Conservation (phyloP, 23 red algal genomes). For the Gracilaria domingensis region DNA sequence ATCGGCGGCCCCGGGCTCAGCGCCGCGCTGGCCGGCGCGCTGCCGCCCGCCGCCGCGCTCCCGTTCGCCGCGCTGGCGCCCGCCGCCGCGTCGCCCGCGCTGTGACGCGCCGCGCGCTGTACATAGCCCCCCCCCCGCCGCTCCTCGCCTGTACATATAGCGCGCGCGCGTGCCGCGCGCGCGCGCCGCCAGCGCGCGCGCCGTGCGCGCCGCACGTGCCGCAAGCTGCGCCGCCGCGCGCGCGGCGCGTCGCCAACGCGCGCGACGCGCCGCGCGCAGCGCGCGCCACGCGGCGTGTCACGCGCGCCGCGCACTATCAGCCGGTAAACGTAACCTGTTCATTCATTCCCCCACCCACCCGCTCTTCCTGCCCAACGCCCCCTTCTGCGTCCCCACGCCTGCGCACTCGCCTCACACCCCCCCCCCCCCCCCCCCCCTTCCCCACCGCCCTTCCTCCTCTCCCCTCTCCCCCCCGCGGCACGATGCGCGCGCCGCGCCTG, state of each 20-base stretch:
- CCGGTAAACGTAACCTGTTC: neutral
- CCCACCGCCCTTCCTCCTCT: neutral
- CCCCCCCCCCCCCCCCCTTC: constrained; percentile 11
- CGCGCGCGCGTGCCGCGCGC: neutral
- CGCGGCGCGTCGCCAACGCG: too few relatives aligned
- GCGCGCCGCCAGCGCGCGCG: too few relatives aligned
- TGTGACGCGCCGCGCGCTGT: neutral
- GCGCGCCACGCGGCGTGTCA: too few relatives aligned
- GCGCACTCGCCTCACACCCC: too few relatives aligned
- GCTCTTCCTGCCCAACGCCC: neutral
- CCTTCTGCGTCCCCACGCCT: neutral
- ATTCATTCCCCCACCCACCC: neutral
- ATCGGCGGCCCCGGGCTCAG: constrained; percentile 37
- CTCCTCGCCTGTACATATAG: neutral
- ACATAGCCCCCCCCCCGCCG: constrained; percentile 9
- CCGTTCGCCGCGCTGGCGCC: neutral
- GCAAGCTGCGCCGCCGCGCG: too few relatives aligned
- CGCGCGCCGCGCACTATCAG: too few relatives aligned
- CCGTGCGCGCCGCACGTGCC: neutral
- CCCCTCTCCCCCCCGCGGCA: neutral
- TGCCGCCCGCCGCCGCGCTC: neutral
- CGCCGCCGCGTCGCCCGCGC: neutral
- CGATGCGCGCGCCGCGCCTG: neutral
- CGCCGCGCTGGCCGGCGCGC: constrained; percentile 24
- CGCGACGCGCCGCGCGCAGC: too few relatives aligned